Base-by-base conservation (phyloP, 805 yeast genomes). In the Wickerhamomyces kurtzmanii region DNA sequence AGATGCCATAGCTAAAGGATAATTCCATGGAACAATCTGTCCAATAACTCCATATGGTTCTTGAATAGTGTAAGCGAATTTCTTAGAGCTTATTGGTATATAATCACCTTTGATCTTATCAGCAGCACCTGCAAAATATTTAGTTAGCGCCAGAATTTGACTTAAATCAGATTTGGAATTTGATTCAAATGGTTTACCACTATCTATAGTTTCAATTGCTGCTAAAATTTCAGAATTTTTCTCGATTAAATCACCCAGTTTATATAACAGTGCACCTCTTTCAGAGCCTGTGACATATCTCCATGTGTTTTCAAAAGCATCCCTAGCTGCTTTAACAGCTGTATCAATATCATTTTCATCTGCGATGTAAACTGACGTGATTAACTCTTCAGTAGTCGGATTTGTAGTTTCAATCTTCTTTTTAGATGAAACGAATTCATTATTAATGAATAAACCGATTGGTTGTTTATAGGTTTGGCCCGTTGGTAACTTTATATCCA, bases 1-100 rank as follows among this genome's bases (percentile, higher is more conserved):
- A 15, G 81, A 65, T 11, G 80, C 74, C 85, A 79, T 77, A 18
- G 66, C 58, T 40, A 75, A 51, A 17, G 84, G 83, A 47, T 71
- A 76, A 56, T 75, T 75, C 83, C 84, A 75, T 19, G 84, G 84
- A 32, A 76, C 71, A 39, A 75, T 71, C 49, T 73, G 76, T 9
- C 75, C 83, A 41, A 77, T 73, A 20, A 75, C 80, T 12, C 78
- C 77, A 28, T 60, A 49, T 5, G 84, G 79, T 51, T 78, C 81
- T 38, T 75, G 75, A 29, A 75, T 61, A 15, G 86, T 76, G 55
- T 73, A 75, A 20, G 81, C 81, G 42, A 79, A 59, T 45, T 69
- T 70, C 17, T 65, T 58, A 23, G n/a, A n/a, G n/a, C n/a, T n/a
- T n/a, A n/a, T n/a, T n/a, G n/a, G n/a, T n/a, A n/a, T n/a, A n/a